These are phyloP conservation scores for Rhododendron ferrugineum DNA, from an alignment of 148 eudicot genomes.

Conservation along the genomic window DNA sequence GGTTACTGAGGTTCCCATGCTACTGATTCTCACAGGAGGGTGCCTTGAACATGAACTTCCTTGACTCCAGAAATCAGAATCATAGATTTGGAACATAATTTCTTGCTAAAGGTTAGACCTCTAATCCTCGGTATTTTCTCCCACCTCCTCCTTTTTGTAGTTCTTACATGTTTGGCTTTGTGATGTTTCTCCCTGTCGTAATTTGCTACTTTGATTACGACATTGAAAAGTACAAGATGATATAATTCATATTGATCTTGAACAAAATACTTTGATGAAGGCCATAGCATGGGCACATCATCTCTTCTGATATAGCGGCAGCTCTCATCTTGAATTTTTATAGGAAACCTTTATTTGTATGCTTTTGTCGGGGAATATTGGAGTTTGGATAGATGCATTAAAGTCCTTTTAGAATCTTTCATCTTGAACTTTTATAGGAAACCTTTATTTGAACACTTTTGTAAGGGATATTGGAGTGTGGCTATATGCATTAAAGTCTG, in stretches of 20 bases:
- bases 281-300: neutral
- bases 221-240: neutral
- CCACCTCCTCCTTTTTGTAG: neutral
- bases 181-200: neutral
- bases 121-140: neutral
- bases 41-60: neutral
- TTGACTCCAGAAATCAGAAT: constrained; percentile 5
- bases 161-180: neutral
- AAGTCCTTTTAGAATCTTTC: no score
- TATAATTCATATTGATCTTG: neutral
- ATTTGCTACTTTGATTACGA: neutral
- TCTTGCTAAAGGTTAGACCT: constrained; percentile 26
- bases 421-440: no score
- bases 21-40: constrained; percentile 16
- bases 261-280: neutral
- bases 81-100: constrained; percentile 36
- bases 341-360: neutral
- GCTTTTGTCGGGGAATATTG: neutral
- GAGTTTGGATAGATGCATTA: neutral
- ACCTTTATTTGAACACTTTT: no score
- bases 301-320: neutral
- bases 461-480: no score
- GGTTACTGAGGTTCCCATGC: neutral
- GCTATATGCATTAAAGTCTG: neutral
- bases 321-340: neutral